phyloP scores from a whole-genome alignment of 129 eudicot genomes.

The Oenanthe sinensis region DNA sequence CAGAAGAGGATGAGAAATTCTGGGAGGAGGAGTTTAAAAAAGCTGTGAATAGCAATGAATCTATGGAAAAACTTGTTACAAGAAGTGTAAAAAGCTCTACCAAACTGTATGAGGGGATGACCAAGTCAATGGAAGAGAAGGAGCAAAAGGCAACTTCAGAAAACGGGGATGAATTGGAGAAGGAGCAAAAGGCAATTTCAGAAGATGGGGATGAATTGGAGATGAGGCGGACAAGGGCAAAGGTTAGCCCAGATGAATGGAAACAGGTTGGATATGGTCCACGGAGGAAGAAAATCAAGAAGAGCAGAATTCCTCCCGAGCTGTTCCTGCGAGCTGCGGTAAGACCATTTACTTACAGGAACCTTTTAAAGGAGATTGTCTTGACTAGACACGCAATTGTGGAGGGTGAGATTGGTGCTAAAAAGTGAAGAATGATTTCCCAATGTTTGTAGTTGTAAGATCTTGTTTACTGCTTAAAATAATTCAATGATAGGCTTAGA shows the following conservation, averaged over 20 bases:
- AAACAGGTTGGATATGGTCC: constrained; percentile 53
- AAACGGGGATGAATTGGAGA: constrained; percentile 35
- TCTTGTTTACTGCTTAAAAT: not conserved
- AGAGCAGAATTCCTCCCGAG: constrained; percentile 86
- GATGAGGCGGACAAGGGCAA: constrained; percentile 40
- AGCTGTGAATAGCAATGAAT: constrained; percentile 62
- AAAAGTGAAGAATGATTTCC: constrained; percentile 31
- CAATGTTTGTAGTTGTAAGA: not conserved
- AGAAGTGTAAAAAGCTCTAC: constrained; percentile 36
- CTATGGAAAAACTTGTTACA: constrained; percentile 63
- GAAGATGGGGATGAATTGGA: constrained; percentile 39
- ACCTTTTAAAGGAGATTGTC: constrained; percentile 89
- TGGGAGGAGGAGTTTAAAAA: constrained; percentile 90
- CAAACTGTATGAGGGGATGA: constrained; percentile 45
- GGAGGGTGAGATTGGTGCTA: constrained; percentile 77
- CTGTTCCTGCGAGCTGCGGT: constrained; percentile 76
- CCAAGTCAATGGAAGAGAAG: constrained; percentile 29
- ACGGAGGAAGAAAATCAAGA: constrained; percentile 43
- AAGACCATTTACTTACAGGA: constrained; percentile 81
- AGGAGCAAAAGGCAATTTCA: not conserved
- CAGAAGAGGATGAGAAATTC: constrained; percentile 59
- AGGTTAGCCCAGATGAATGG: constrained; percentile 68
- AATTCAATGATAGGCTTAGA: not conserved
- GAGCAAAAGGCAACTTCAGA: constrained; percentile 5
- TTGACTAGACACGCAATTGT: constrained; percentile 66